Conservation (phyloP, 768 basidiomycete species). For the Boletus insuetus region DNA sequence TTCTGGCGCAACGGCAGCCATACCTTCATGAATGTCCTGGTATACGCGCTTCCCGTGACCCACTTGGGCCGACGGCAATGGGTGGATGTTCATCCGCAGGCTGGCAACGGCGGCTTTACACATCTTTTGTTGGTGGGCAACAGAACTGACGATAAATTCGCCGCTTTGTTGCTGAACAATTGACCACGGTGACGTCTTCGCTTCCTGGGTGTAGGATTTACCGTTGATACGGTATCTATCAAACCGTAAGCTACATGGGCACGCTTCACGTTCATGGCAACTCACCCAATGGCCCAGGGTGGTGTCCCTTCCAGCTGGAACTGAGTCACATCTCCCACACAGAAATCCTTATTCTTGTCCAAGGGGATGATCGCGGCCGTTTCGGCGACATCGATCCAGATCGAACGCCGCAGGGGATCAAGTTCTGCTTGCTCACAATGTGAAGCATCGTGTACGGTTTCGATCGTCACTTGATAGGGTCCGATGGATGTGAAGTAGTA, state of each 20-base stretch:
- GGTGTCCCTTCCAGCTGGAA: constrained; percentile 94
- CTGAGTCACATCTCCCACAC: constrained; percentile 85
- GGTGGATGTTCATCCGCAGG: constrained; percentile 69
- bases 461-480: constrained; percentile 75
- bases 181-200: constrained; percentile 82
- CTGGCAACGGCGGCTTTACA: constrained; percentile 83
- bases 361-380: constrained; percentile 90
- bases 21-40: constrained; percentile 90
- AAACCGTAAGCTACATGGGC: constrained; percentile 1
- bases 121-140: constrained; percentile 91
- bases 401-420: constrained; percentile 55
- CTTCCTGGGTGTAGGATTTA: constrained; percentile 68
- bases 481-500: constrained; percentile 80
- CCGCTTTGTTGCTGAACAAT: constrained; percentile 79
- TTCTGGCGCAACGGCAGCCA: background rate
- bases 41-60: constrained; percentile 77
- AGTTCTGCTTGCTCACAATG: constrained; percentile 74
- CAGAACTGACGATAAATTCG: constrained; percentile 79
- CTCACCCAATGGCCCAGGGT: constrained; percentile 87
- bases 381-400: constrained; percentile 95
- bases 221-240: constrained; percentile 79
- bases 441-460: constrained; percentile 75
- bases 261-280: background rate
- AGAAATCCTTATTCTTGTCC: constrained; percentile 74
- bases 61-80: constrained; percentile 86